These are phyloP conservation scores for Talaromyces islandicus DNA, from an alignment of 2,329 filamentous ascomycete species.

Conservation along the genomic window DNA sequence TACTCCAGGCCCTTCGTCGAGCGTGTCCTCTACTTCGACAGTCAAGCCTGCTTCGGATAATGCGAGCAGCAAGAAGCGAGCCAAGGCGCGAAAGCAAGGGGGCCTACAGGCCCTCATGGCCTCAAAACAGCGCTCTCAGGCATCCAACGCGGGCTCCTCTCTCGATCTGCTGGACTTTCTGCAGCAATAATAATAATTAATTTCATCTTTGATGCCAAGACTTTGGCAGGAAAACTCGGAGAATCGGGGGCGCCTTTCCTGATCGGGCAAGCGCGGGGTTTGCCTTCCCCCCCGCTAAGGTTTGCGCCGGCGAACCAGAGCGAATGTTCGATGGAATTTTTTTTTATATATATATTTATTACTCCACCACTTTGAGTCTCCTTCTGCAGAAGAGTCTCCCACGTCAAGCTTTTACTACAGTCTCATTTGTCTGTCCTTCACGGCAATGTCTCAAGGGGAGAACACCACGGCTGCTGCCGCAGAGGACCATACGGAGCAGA, in stretches of 20 bases:
- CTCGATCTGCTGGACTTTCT: slow-evolving; percentile 52
- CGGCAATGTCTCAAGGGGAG: slow-evolving; percentile 11
- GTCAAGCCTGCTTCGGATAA: slow-evolving; percentile 24
- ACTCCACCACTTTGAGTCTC: not conserved
- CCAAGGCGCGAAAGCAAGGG: slow-evolving; percentile 49
- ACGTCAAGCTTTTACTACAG: not conserved
- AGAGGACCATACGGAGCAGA: slow-evolving; percentile 8
- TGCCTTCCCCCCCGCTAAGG: not conserved
- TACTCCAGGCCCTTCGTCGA: slow-evolving; percentile 8
- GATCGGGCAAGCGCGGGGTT: slow-evolving; percentile 30
- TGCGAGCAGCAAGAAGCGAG: slow-evolving; percentile 50
- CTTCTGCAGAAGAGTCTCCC: not conserved
- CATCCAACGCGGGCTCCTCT: slow-evolving; percentile 20
- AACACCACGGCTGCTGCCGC: slow-evolving; percentile 1
- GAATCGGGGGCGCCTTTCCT: slow-evolving; percentile 9
- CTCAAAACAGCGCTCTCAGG: slow-evolving; percentile 29
- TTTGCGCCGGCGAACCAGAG: slow-evolving; percentile 11
- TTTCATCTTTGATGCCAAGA: slow-evolving; percentile 11
- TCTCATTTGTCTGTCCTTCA: not conserved
- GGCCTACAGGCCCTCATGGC: slow-evolving; percentile 51
- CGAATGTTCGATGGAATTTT: slow-evolving; percentile 13
- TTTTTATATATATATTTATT: slow-evolving; percentile 1
- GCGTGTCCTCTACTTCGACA: slow-evolving; percentile 7
- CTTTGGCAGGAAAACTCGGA: slow-evolving; percentile 14
- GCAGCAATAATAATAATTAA: slow-evolving; percentile 32